Conservation (phyloP, 1,284 basidiomycete genomes). For the Ustilago hordei region DNA sequence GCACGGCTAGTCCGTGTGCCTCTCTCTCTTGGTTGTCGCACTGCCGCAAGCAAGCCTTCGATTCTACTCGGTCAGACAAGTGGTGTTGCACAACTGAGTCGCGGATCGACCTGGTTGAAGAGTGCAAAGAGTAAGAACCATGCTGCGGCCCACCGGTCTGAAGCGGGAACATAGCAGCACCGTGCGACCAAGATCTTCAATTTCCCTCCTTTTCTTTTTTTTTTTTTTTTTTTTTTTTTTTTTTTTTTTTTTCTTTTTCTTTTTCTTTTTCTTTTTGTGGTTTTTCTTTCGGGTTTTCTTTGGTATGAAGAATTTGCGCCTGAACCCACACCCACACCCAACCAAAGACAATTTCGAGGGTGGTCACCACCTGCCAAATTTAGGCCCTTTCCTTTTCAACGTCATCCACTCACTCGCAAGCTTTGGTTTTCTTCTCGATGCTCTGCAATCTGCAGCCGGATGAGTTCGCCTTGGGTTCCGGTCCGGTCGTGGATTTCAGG, state of each 20-base stretch:
- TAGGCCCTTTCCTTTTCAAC: constrained; percentile 1
- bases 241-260: neutral
- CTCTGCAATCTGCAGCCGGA: constrained; percentile 1
- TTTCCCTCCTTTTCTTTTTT: no score
- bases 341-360: constrained; percentile 3
- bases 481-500: neutral
- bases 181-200: no score
- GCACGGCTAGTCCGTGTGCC: no score
- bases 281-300: neutral
- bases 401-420: neutral
- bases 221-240: neutral
- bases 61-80: neutral
- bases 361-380: constrained; percentile 9
- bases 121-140: neutral
- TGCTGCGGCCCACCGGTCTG: neutral
- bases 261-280: no score
- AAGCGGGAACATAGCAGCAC: neutral
- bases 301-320: neutral
- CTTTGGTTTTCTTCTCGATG: neutral
- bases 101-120: neutral
- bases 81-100: neutral
- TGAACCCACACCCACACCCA: neutral
- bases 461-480: neutral
- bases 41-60: neutral
- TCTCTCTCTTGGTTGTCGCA: neutral